These are phyloP conservation scores for Mortierella alpina DNA, from an alignment of 192 early-diverging fungal species.

Conservation along the genomic window DNA sequence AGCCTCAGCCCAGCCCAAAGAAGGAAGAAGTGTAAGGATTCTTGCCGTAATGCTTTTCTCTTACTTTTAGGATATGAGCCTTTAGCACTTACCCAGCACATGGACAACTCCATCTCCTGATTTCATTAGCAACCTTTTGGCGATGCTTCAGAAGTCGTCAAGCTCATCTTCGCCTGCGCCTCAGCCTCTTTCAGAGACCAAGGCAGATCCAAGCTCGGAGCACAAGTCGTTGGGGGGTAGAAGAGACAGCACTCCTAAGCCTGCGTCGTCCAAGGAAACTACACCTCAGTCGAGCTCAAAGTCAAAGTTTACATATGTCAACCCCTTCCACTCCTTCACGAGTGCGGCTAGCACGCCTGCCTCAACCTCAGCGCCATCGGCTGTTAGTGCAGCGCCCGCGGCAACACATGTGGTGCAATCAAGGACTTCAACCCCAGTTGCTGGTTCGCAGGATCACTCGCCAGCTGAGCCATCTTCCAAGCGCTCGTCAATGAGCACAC, in stretches of 20 bases:
- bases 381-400: neutral
- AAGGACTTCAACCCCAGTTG: conserved; percentile 19
- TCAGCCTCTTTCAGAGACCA: conserved; percentile 3
- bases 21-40: conserved; percentile 44
- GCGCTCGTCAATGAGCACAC: conserved; percentile 27
- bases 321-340: conserved; percentile 58
- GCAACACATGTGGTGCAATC: conserved; percentile 15
- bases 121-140: conserved; percentile 32
- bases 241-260: conserved; percentile 9
- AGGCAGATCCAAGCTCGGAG: neutral
- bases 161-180: conserved; percentile 21
- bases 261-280: conserved; percentile 34
- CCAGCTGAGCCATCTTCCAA: conserved; percentile 23
- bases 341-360: conserved; percentile 13
- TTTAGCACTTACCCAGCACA: neutral
- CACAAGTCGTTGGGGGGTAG: conserved; percentile 6
- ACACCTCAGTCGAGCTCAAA: conserved; percentile 32
- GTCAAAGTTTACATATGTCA: conserved; percentile 59
- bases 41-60: neutral
- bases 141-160: conserved; percentile 47
- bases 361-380: neutral
- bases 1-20: conserved; percentile 42
- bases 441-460: conserved; percentile 15
- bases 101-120: neutral
- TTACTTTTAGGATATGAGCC: neutral